Percentiles rank a stretch among this genome's conserved stretches.
phyloP scores from a whole-genome alignment of 163 green algal species.

The Scenedesmus sp. region DNA sequence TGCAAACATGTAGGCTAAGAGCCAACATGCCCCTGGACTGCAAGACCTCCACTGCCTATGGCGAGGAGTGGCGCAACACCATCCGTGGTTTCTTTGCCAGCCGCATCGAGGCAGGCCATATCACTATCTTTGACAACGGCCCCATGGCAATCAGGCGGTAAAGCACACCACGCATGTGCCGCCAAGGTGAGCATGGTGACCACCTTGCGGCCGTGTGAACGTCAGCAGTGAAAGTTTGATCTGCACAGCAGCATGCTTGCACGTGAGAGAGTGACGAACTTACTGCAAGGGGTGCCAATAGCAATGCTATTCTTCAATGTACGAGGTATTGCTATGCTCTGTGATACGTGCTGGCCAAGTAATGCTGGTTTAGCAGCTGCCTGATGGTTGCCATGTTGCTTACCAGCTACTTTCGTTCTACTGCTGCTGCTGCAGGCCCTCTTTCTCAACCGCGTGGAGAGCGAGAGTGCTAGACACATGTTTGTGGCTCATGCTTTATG shows the following conservation, averaged over 20 bases:
- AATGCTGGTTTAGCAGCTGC: not conserved
- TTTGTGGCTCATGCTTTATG: not conserved
- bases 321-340: no score
- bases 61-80: slow-evolving; percentile 42
- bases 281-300: no score
- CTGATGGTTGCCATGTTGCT: not conserved
- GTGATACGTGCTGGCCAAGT: not conserved
- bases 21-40: slow-evolving; percentile 41
- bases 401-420: not conserved
- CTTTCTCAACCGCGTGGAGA: not conserved
- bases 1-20: slow-evolving; percentile 7
- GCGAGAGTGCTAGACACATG: not conserved
- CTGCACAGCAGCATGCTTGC: not conserved
- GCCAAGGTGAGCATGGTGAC: not conserved
- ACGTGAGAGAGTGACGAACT: not conserved
- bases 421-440: not conserved
- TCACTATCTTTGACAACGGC: slow-evolving; percentile 52
- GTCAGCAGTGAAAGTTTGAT: not conserved
- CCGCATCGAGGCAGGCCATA: slow-evolving; percentile 38
- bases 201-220: not conserved
- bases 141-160: not conserved
- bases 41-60: slow-evolving; percentile 3
- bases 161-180: not conserved
- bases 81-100: slow-evolving; percentile 38
- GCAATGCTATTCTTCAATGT: not conserved